A percentile compares a stretch with the other conserved stretches of the same genome.
phyloP scores from a whole-genome alignment of 352 stramenopile genomes.

The Aphanomyces cochlioides region DNA sequence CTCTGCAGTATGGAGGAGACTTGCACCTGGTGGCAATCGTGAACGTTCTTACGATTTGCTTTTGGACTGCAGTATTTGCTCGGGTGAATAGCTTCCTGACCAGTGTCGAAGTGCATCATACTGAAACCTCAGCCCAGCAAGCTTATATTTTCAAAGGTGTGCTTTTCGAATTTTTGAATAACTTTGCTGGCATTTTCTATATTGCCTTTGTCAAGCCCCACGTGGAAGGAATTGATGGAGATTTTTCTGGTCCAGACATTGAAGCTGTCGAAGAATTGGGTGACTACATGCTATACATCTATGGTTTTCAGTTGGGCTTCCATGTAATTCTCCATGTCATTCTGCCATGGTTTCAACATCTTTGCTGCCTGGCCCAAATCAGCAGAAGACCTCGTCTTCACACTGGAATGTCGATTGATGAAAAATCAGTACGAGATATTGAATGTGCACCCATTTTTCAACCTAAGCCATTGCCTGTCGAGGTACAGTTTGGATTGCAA shows the following conservation, averaged over 20 bases:
- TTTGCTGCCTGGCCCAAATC: slow-evolving; percentile 1
- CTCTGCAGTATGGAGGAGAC: slow-evolving; percentile 61
- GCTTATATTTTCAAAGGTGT: slow-evolving; percentile 92
- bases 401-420: neutral
- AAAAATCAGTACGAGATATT: slow-evolving; percentile 1
- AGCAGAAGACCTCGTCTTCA: neutral
- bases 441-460: neutral
- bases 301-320: slow-evolving; percentile 23
- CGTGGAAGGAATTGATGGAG: slow-evolving; percentile 58
- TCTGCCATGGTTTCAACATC: neutral
- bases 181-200: slow-evolving; percentile 93
- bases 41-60: slow-evolving; percentile 79
- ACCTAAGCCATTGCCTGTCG: slow-evolving; percentile 21
- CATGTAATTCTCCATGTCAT: slow-evolving; percentile 18
- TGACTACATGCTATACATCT: slow-evolving; percentile 28
- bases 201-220: slow-evolving; percentile 90
- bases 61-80: slow-evolving; percentile 19
- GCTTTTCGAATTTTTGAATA: slow-evolving; percentile 95
- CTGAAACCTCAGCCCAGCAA: slow-evolving; percentile 85
- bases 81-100: slow-evolving; percentile 51
- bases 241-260: slow-evolving; percentile 20
- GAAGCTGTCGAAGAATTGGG: slow-evolving; percentile 27
- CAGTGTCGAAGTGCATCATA: slow-evolving; percentile 92
- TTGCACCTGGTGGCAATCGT: slow-evolving; percentile 73
- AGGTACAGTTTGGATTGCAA: slow-evolving; percentile 18